phyloP scores from a whole-genome alignment of 768 basidiomycete genomes.

The Boletus fagicola region DNA sequence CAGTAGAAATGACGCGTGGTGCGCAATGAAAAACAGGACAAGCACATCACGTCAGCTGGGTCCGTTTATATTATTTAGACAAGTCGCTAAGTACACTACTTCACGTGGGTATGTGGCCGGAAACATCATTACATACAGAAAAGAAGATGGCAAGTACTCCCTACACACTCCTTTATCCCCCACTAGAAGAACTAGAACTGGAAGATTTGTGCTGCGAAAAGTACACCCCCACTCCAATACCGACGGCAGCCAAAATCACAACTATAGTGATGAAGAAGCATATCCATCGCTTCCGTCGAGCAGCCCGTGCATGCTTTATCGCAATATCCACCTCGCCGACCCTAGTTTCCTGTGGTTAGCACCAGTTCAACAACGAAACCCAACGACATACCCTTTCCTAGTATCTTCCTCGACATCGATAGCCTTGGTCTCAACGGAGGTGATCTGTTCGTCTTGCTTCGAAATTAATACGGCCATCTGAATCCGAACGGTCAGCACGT shows the following conservation, averaged over 20 bases:
- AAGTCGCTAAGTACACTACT: neutral
- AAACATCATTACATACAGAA: neutral
- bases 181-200: neutral
- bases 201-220: constrained; percentile 16
- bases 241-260: constrained; percentile 50
- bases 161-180: neutral
- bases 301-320: constrained; percentile 62
- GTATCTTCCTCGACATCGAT: constrained; percentile 64
- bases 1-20: constrained; percentile 20
- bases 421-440: constrained; percentile 61
- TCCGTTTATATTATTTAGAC: neutral
- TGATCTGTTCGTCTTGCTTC: constrained; percentile 77
- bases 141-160: neutral
- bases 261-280: constrained; percentile 68
- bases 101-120: neutral
- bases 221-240: constrained; percentile 31
- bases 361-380: neutral
- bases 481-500: neutral
- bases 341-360: constrained; percentile 35
- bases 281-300: constrained; percentile 83
- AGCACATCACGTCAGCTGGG: constrained; percentile 23
- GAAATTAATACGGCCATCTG: constrained; percentile 78
- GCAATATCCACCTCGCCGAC: constrained; percentile 63
- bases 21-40: constrained; percentile 8
- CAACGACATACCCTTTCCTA: constrained; percentile 57